A percentile compares a stretch with the other conserved stretches of the same genome.
phyloP scores from a whole-genome alignment of 768 basidiomycete genomes.

The Rhodotorula toruloides region DNA sequence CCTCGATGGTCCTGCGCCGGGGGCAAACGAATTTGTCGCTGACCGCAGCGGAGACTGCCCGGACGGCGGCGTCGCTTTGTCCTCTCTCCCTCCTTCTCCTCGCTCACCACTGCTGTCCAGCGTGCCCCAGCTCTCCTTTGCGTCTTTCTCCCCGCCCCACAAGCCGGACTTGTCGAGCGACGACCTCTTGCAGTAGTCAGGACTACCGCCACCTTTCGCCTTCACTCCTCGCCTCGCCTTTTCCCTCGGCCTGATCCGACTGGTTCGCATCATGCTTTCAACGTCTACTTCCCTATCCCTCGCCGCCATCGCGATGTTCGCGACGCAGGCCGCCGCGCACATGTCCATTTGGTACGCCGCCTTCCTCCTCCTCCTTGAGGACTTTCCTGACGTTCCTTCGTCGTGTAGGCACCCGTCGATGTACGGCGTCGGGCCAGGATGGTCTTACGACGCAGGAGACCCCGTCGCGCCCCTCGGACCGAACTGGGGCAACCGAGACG shows the following conservation, averaged over 20 bases:
- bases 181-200: not conserved
- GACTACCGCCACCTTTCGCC: not conserved
- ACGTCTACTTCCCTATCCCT: not conserved
- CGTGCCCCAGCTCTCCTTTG: not conserved
- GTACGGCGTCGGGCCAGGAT: conserved; percentile 27
- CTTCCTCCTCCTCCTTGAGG: not conserved
- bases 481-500: not conserved
- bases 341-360: conserved; percentile 2
- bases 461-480: conserved; percentile 14
- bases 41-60: too few relatives aligned
- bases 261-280: not conserved
- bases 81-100: not conserved
- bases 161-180: not conserved
- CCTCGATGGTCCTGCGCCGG: too few relatives aligned
- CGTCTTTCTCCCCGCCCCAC: not conserved
- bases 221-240: not conserved
- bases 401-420: conserved; percentile 9
- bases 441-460: not conserved
- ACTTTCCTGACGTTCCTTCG: not conserved
- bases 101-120: too few relatives aligned
- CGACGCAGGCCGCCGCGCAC: not conserved
- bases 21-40: too few relatives aligned
- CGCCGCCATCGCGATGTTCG: not conserved
- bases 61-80: not conserved
- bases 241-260: not conserved